Conservation (phyloP, 1,139 yeast species). For the Kodamaea sp. region DNA sequence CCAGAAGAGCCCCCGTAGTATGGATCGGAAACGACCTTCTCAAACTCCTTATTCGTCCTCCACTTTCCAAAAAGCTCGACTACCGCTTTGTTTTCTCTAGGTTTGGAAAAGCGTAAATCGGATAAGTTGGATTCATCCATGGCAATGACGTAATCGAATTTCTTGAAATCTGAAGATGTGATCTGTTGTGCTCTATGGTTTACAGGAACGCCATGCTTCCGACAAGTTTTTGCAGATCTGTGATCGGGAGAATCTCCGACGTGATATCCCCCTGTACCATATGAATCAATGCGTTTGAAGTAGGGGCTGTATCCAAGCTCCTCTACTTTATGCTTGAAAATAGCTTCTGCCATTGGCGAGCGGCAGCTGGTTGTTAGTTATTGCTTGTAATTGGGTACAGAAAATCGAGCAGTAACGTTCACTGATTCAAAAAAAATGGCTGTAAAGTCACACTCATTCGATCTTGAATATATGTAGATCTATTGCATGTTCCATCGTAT, state of each 20-base stretch:
- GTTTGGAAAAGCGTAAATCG: constrained; percentile 60
- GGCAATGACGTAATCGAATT: constrained; percentile 81
- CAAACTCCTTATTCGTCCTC: constrained; percentile 52
- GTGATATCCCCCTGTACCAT: constrained; percentile 87
- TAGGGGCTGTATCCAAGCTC: constrained; percentile 40
- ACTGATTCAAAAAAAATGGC: no score
- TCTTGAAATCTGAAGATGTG: constrained; percentile 52
- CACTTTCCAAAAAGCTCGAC: constrained; percentile 77
- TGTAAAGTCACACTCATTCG: no score
- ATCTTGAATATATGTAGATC: no score
- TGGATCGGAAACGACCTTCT: constrained; percentile 77
- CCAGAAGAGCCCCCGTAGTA: constrained; percentile 87
- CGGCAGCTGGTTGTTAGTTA: constrained; percentile 59
- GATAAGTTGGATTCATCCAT: constrained; percentile 76
- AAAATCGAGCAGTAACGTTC: no score
- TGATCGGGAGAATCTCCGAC: constrained; percentile 80
- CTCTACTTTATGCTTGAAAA: constrained; percentile 67
- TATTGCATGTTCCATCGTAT: no score
- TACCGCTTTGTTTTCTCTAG: constrained; percentile 51
- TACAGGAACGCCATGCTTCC: constrained; percentile 71
- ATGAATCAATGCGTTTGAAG: constrained; percentile 70
- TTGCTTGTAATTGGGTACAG: constrained; percentile 7
- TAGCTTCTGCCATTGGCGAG: constrained; percentile 98
- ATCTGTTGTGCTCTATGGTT: constrained; percentile 78
- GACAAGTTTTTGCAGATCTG: constrained; percentile 70